Conservation (phyloP, 441 rosid species). For the Eutrema salsugineum region DNA sequence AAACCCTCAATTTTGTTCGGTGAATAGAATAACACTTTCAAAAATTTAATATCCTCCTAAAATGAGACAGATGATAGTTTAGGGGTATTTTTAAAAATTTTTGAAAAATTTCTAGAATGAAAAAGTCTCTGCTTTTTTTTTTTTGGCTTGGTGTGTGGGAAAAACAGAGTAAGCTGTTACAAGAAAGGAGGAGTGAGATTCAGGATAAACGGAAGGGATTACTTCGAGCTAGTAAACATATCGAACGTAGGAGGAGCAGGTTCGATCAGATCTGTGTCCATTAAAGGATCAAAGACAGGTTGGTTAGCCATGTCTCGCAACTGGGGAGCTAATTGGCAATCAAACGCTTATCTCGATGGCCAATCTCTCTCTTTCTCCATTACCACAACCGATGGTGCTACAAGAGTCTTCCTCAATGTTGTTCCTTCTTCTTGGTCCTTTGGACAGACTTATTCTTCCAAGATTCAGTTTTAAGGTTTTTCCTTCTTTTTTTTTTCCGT, state of each 20-base stretch:
- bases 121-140: neutral
- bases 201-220: slow-evolving; percentile 65
- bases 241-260: slow-evolving; percentile 60
- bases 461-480: slow-evolving; percentile 51
- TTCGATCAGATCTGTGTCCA: slow-evolving; percentile 45
- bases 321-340: slow-evolving; percentile 85
- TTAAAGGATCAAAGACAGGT: slow-evolving; percentile 55
- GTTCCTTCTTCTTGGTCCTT: slow-evolving; percentile 60
- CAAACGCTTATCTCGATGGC: slow-evolving; percentile 47
- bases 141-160: neutral
- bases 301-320: slow-evolving; percentile 73
- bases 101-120: neutral
- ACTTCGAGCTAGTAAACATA: slow-evolving; percentile 64
- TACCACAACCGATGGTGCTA: slow-evolving; percentile 55
- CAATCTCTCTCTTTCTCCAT: slow-evolving; percentile 59
- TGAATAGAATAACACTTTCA: too few species aligned
- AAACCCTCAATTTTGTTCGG: too few species aligned
- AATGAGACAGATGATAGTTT: neutral
- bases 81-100: neutral
- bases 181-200: slow-evolving; percentile 71
- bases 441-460: slow-evolving; percentile 55
- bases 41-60: too few species aligned
- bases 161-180: slow-evolving; percentile 60
- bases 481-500: neutral
- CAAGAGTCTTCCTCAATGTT: slow-evolving; percentile 39